Conservation (phyloP, 2,329 filamentous ascomycete genomes). For the Arthrinium phaeospermum region DNA sequence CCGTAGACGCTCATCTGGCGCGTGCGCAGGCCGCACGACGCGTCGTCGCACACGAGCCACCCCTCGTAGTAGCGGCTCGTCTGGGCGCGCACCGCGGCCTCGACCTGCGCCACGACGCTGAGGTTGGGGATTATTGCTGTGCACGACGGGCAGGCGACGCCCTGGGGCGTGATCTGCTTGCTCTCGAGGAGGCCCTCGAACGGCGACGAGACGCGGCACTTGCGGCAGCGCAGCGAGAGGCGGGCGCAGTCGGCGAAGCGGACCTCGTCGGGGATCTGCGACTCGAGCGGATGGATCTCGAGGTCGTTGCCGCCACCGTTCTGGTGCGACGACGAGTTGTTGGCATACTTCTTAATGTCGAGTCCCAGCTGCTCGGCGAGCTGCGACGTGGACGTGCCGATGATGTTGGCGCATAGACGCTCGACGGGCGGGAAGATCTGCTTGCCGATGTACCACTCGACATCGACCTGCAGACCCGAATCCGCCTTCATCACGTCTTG, state of each 20-base stretch:
- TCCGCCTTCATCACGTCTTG: constrained; percentile 83
- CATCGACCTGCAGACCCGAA: constrained; percentile 78
- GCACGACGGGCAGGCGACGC: constrained; percentile 77
- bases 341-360: constrained; percentile 85
- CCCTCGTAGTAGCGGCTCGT: constrained; percentile 89
- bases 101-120: constrained; percentile 83
- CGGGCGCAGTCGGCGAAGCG: constrained; percentile 84
- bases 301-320: constrained; percentile 58
- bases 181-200: constrained; percentile 74
- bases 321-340: constrained; percentile 54
- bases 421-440: constrained; percentile 98
- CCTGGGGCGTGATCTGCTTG: constrained; percentile 55
- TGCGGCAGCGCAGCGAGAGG: constrained; percentile 78
- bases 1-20: constrained; percentile 94
- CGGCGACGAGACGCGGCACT: constrained; percentile 72
- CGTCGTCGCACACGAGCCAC: constrained; percentile 89
- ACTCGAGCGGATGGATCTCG: constrained; percentile 90
- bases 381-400: constrained; percentile 86
- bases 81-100: constrained; percentile 79
- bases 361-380: constrained; percentile 93
- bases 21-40: constrained; percentile 84
- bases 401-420: constrained; percentile 94
- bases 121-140: constrained; percentile 69
- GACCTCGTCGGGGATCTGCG: constrained; percentile 88
- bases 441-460: constrained; percentile 98